Conservation (phyloP, 2,329 filamentous ascomycete genomes). For the Seiridium cupressi region DNA sequence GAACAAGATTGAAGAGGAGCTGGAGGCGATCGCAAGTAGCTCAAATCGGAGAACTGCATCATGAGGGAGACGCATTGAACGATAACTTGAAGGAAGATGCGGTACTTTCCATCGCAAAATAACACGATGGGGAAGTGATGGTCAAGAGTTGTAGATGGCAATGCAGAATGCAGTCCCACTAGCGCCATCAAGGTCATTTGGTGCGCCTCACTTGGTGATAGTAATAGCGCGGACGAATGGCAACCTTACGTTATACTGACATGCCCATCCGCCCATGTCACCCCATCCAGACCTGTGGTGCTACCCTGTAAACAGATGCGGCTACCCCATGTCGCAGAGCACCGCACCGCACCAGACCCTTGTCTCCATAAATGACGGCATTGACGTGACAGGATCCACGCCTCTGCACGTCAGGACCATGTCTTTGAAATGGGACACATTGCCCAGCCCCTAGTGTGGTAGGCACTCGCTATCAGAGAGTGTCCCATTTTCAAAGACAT, state of each 20-base stretch:
- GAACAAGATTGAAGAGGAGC: slow-evolving; percentile 45
- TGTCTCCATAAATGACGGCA: background rate
- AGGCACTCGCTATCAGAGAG: too few relatives aligned
- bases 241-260: too few relatives aligned
- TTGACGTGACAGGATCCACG: background rate
- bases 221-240: too few relatives aligned
- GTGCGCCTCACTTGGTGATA: too few relatives aligned
- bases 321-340: background rate
- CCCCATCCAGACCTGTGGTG: too few relatives aligned
- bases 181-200: too few relatives aligned
- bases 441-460: too few relatives aligned
- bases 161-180: too few relatives aligned
- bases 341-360: background rate
- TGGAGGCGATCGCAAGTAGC: slow-evolving; percentile 50
- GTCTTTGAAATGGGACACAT: too few relatives aligned
- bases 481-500: background rate
- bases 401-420: background rate
- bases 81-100: slow-evolving; percentile 46
- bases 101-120: background rate
- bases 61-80: slow-evolving; percentile 51
- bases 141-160: too few relatives aligned
- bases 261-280: too few relatives aligned
- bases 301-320: background rate
- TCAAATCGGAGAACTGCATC: slow-evolving; percentile 53
- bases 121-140: background rate